These are phyloP conservation scores for Microdochium paspali DNA, from an alignment of 2,329 filamentous ascomycete species.

Conservation along the genomic window DNA sequence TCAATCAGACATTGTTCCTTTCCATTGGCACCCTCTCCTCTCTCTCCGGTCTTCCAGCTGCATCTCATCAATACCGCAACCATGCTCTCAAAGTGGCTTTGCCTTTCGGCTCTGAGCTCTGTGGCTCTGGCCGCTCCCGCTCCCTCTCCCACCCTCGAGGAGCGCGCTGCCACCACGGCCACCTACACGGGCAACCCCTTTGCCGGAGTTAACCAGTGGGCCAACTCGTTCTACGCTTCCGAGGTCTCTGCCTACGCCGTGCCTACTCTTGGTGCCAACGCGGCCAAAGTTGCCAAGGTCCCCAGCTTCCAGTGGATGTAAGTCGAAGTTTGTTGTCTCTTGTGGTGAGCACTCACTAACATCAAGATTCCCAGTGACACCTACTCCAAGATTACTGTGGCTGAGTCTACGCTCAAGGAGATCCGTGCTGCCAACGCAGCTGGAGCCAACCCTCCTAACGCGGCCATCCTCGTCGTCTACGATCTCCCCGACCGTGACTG, in stretches of 20 bases:
- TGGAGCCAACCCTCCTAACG: constrained; percentile 29
- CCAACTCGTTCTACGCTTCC: constrained; percentile 45
- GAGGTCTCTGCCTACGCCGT: constrained; percentile 48
- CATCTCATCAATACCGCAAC: constrained; percentile 2
- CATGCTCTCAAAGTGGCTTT: constrained; percentile 18
- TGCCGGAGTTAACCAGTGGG: constrained; percentile 36
- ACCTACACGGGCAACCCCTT: constrained; percentile 46
- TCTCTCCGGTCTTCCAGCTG: too few relatives aligned
- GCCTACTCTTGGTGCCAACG: constrained; percentile 48
- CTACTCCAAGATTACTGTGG: constrained; percentile 34
- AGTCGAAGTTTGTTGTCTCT: constrained; percentile 11
- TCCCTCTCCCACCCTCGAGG: constrained; percentile 11
- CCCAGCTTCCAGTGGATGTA: constrained; percentile 44
- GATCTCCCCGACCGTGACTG: constrained; percentile 51
- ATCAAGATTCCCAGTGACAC: constrained; percentile 29
- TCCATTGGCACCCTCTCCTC: background rate
- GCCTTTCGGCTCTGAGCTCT: constrained; percentile 24
- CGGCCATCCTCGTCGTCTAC: constrained; percentile 44
- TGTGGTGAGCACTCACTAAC: constrained; percentile 2
- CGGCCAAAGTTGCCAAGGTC: constrained; percentile 39
- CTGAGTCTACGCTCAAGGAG: constrained; percentile 34
- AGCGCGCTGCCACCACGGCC: constrained; percentile 17
- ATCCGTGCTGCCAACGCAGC: constrained; percentile 27
- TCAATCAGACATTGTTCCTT: background rate
- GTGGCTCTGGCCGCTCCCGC: constrained; percentile 29